Evolutionary conservation across 495 filamentous ascomycete species (phyloP).

Genomic region (Hypoxylon crocopeplum): DNA sequence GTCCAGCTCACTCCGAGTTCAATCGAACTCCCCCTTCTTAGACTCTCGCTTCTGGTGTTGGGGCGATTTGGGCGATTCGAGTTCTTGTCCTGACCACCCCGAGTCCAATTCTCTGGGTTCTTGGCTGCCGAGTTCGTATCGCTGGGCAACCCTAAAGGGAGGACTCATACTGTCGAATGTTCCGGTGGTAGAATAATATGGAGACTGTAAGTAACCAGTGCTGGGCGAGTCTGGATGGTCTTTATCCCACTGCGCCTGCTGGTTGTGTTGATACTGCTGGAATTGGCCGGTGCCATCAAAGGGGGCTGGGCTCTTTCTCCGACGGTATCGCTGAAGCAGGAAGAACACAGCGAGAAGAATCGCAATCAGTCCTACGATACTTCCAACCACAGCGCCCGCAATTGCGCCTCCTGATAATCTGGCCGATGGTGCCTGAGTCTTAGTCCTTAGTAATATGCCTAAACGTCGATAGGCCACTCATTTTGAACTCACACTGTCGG

Average conservation of each 20-base stretch:
- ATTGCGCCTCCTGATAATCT: conserved; percentile 21
- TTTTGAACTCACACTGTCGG: conserved; percentile 11
- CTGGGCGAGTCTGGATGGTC: conserved; percentile 5
- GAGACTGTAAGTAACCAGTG: conserved; percentile 3
- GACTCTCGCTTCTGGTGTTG: neutral
- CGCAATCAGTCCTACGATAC: neutral
- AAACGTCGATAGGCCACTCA: neutral
- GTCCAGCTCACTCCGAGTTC: neutral
- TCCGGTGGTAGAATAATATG: neutral
- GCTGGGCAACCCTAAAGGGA: too few species aligned
- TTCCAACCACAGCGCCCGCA: conserved; percentile 24
- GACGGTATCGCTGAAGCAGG: conserved; percentile 10
- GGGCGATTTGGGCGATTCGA: neutral
- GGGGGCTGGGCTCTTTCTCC: neutral
- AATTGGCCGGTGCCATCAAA: neutral
- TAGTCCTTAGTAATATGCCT: conserved; percentile 1
- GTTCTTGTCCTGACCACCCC: conserved; percentile 20
- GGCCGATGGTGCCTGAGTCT: neutral
- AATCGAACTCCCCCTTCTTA: neutral
- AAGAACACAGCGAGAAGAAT: conserved; percentile 15
- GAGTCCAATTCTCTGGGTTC: conserved; percentile 19
- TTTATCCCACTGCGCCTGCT: conserved; percentile 8
- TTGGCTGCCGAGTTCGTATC: conserved; percentile 13
- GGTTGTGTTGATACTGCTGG: neutral
- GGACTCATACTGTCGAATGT: too few species aligned